A percentile compares a stretch with the other conserved stretches of the same genome.
These are phyloP conservation scores for Heliosperma pusillum DNA, from an alignment of 148 eudicot genomes.

Conservation along the genomic window DNA sequence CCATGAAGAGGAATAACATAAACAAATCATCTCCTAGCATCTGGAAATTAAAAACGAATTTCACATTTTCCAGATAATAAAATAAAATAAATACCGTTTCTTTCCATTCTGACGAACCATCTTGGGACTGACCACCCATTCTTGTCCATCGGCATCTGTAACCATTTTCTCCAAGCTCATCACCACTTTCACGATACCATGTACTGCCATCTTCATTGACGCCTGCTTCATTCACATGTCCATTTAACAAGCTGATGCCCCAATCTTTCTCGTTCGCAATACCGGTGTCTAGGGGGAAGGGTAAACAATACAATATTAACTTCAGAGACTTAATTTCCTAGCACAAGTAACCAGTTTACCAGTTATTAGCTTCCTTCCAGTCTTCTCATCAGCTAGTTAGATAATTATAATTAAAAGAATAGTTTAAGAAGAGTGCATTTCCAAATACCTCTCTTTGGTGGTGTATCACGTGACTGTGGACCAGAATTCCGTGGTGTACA, in stretches of 20 bases:
- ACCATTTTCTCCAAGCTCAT: constrained; percentile 83
- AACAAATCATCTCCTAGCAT: neutral
- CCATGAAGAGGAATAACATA: neutral
- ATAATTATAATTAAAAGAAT: constrained; percentile 9
- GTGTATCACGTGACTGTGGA: constrained; percentile 93
- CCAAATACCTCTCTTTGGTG: constrained; percentile 85
- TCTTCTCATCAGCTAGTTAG: neutral
- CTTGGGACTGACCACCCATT: constrained; percentile 85
- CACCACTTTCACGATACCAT: constrained; percentile 89
- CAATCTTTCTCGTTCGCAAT: constrained; percentile 98
- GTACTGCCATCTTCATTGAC: constrained; percentile 90
- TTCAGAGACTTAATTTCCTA: constrained; percentile 8
- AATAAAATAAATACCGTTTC: constrained; percentile 63
- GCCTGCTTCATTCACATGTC: constrained; percentile 65
- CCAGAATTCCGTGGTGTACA: constrained; percentile 76
- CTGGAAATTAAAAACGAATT: neutral
- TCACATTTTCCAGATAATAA: neutral
- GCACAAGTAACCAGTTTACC: constrained; percentile 8
- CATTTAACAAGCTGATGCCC: constrained; percentile 84
- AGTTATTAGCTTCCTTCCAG: constrained; percentile 9
- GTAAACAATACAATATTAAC: constrained; percentile 8
- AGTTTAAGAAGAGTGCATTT: neutral
- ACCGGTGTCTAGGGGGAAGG: constrained; percentile 68
- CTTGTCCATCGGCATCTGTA: constrained; percentile 87
- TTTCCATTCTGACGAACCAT: constrained; percentile 85